Conservation (phyloP, 805 yeast genomes). For the Yamadazyma ubonensis region DNA sequence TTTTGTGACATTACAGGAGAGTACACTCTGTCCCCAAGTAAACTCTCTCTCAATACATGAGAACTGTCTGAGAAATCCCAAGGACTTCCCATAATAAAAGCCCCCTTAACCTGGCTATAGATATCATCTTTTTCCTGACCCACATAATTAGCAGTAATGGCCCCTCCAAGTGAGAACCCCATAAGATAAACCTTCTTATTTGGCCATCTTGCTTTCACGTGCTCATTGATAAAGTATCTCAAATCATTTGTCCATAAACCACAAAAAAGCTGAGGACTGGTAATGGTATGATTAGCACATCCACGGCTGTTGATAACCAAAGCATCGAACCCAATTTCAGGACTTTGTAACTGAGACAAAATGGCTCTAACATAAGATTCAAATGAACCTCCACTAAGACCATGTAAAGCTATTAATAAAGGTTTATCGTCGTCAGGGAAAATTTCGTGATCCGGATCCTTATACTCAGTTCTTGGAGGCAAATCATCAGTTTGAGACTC, state of each 20-base stretch:
- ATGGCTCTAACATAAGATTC: conserved; percentile 68
- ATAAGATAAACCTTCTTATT: conserved; percentile 60
- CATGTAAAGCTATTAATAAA: conserved; percentile 62
- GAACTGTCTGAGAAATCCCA: conserved; percentile 67
- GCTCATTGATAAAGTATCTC: conserved; percentile 53
- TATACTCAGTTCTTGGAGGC: conserved; percentile 68
- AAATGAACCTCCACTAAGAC: conserved; percentile 78
- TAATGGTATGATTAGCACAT: conserved; percentile 70
- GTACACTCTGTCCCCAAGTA: conserved; percentile 37
- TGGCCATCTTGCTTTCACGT: conserved; percentile 53
- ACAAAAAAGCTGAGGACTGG: conserved; percentile 64
- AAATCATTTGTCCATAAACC: conserved; percentile 72
- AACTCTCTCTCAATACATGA: conserved; percentile 43
- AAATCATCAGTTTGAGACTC: conserved; percentile 51
- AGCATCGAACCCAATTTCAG: conserved; percentile 48
- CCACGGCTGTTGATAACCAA: conserved; percentile 70
- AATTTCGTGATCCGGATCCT: conserved; percentile 46
- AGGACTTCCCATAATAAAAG: conserved; percentile 62
- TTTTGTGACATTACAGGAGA: conserved; percentile 45
- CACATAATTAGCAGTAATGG: conserved; percentile 62
- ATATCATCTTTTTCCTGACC: conserved; percentile 59
- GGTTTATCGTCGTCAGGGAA: conserved; percentile 47
- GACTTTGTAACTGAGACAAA: conserved; percentile 41
- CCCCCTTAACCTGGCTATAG: conserved; percentile 52
- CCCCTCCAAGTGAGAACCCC: conserved; percentile 75